Evolutionary conservation across 2,329 filamentous ascomycete genomes (phyloP), one percentile per base, ranked within the genome.

Genomic region (Lachnellula occidentalis): DNA sequence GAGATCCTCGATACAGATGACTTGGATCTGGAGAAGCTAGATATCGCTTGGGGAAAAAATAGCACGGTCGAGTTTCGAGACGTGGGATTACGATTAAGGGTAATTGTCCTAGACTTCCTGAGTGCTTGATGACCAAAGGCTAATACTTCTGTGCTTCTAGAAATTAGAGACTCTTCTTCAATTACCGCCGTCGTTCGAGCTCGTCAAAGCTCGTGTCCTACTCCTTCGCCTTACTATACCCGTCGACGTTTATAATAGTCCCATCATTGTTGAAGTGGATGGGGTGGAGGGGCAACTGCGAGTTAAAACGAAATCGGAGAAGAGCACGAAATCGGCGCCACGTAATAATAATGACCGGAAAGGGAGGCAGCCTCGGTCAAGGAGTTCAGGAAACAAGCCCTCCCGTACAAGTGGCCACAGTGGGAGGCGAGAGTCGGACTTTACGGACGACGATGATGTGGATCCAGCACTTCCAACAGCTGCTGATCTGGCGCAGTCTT

Each of bases 1-100:
- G 91, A 95, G 64, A 78, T 96, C 53, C 82, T 99, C 56, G 94
- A 97, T 67, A 88, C 90, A 54, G 87, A 95, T 67, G 86, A 88
- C 12, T 76, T 96, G 62, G 88, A 96, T 66, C 79, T 94, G 58
- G 90, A 94, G 61, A 90, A 90, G 62, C 74, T 97, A 59, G 90
- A 95, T 64, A 82, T 96, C 62, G 85, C 85, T 45, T 82, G 90
- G 72, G 94, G 94, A 34, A 85, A 86, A 70, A 86, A 86, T 61
- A 94, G 87, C 41, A 86, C 88, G 1, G 80, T 96, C 45, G 92
- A 96, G 71, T 85, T 96, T 63, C 84, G 86, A 63, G 87, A 97
- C 78, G 87, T 96, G 55, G 90, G 87, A 2, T 75, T 96, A 60
- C 87, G 86, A 68, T 74, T 92, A 56, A 81, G 90, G 77, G 90